Evolutionary conservation across 2,329 filamentous ascomycete species (phyloP), one percentile per base, ranked within the genome.

Genomic region (Ophiostoma fasciatum): DNA sequence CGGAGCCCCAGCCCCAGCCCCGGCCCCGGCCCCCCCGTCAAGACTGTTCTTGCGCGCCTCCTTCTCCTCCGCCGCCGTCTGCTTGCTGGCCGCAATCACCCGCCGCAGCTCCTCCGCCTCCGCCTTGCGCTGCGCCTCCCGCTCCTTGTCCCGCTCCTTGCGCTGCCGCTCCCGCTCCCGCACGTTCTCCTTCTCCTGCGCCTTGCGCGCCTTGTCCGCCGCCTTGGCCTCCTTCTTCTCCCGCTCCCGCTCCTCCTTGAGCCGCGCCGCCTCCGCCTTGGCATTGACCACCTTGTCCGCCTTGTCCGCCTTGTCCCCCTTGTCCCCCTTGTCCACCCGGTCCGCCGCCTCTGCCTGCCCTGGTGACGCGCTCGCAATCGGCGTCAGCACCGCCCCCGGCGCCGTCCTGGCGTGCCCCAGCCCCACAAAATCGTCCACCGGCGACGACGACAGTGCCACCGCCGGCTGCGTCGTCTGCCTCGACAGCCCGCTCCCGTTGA

Each of bases 331-430:
- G 39, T 46, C 42, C 41, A 46, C 32, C 29, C 38, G 35, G 28
- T 36, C 20, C 13, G 46, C 46, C n/a, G n/a, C n/a, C n/a, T n/a
- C n/a, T n/a, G n/a, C n/a, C n/a, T n/a, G n/a, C n/a, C n/a, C n/a
- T n/a, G n/a, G n/a, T n/a, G n/a, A n/a, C 4, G 49, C 42, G 10
- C 43, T 37, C 10, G 43, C 28, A n/a, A 46, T 22, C 38, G 49
- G 41, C 10, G 37, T 45, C 31, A 48, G 15, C 14, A 50, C 44
- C 2, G 51, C 50, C 4, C 56, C 50, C 2, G 77, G 78, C 1
- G 76, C 74, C 1, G 81, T 82, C 17, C 66, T 63, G 8, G 74
- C 72, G 48, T 83, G 78, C 17, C 76, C 71, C 7, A 88, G 61
- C 19, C 61, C 69, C 10, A 64, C 61, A 48, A 78, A 69, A 1